phyloP scores from a whole-genome alignment of 257 asterid species.

The Solanum commersonii region DNA sequence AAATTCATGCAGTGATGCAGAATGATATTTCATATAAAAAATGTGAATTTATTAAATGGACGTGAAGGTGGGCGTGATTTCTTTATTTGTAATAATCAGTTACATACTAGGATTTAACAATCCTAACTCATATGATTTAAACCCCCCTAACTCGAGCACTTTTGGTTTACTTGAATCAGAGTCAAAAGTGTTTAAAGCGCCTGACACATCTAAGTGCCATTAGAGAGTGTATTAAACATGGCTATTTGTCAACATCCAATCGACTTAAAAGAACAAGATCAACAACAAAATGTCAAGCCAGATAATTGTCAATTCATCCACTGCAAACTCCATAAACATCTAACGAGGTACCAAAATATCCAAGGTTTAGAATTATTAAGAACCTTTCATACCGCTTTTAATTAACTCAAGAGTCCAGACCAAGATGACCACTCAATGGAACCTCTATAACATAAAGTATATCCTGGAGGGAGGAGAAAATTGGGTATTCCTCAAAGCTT shows the following conservation, averaged over 20 bases:
- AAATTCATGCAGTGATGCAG: not conserved
- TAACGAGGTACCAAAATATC: not conserved
- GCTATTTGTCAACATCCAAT: not conserved
- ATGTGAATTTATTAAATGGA: not conserved
- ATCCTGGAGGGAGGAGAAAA: not conserved
- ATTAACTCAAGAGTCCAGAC: not conserved
- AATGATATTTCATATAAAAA: not conserved
- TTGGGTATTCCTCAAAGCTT: not conserved
- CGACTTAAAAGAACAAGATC: not conserved
- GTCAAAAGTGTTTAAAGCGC: not conserved
- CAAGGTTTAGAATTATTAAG: not conserved
- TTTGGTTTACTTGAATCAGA: not conserved
- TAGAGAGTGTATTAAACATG: not conserved
- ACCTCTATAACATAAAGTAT: not conserved
- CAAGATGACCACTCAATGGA: not conserved
- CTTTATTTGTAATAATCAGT: not conserved
- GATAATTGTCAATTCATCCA: not conserved
- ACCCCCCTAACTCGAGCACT: not conserved
- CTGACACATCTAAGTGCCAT: not conserved
- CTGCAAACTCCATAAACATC: not conserved
- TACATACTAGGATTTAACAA: not conserved
- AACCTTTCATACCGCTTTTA: not conserved
- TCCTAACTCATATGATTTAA: not conserved
- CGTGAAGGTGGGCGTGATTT: not conserved
- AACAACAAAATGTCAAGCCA: not conserved